These are phyloP conservation scores for Daldinia sp. DNA, from an alignment of 2,329 filamentous ascomycete species.

Conservation along the genomic window DNA sequence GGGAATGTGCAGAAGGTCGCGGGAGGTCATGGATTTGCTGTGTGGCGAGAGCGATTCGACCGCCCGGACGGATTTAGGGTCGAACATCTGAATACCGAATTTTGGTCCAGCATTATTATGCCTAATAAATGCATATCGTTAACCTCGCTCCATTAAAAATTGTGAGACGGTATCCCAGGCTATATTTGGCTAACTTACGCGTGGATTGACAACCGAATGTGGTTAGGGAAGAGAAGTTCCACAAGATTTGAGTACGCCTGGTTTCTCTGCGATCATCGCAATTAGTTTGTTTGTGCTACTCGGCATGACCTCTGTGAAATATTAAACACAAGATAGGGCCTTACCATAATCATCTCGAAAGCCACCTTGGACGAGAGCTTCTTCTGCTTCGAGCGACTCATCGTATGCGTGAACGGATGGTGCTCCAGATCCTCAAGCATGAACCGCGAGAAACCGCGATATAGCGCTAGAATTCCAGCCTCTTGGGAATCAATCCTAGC, in stretches of 20 bases:
- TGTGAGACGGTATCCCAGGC: neutral
- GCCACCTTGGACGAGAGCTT: constrained; percentile 45
- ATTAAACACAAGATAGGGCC: neutral
- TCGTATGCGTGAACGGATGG: constrained; percentile 38
- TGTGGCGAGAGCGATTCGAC: constrained; percentile 30
- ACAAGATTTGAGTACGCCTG: constrained; percentile 58
- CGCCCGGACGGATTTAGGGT: constrained; percentile 43
- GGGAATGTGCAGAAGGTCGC: constrained; percentile 47
- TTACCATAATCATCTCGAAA: constrained; percentile 47
- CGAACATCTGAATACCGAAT: constrained; percentile 51
- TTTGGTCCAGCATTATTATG: constrained; percentile 53
- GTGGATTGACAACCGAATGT: constrained; percentile 58
- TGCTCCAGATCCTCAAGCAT: constrained; percentile 51
- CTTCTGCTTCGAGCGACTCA: constrained; percentile 44
- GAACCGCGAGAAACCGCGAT: constrained; percentile 69
- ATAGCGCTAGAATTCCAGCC: constrained; percentile 56
- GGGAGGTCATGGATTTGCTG: constrained; percentile 13
- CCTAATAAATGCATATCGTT: constrained; percentile 8
- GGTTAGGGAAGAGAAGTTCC: constrained; percentile 55
- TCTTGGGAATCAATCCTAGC: constrained; percentile 43
- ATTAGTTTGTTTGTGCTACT: constrained; percentile 10
- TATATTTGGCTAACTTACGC: constrained; percentile 39
- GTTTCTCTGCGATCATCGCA: constrained; percentile 45
- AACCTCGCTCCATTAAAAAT: neutral
- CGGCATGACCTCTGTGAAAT: neutral